Evolutionary conservation across 208 protist genomes (phyloP).

Genomic region (Leishmania martiniquensis): DNA sequence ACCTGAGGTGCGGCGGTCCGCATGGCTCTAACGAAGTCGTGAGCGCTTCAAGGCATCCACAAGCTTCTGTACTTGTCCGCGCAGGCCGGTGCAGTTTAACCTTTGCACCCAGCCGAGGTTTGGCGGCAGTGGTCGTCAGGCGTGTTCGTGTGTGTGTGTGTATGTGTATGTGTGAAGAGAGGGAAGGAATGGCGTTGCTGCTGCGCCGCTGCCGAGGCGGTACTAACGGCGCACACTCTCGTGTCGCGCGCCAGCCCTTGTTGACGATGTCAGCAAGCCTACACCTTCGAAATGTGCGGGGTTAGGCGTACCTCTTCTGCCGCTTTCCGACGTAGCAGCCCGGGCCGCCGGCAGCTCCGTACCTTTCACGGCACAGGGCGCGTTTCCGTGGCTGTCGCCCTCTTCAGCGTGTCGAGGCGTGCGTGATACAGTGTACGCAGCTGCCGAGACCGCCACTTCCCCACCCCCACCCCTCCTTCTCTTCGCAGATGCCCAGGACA

Average conservation of each 20-base stretch:
- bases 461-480: background rate
- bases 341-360: background rate
- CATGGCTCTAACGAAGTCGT: background rate
- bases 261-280: background rate
- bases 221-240: background rate
- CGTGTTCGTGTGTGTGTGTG: too few species aligned
- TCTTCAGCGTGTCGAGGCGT: background rate
- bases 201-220: background rate
- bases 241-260: background rate
- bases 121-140: too few species aligned
- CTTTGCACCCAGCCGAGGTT: too few species aligned
- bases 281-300: too few species aligned
- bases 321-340: too few species aligned
- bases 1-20: background rate
- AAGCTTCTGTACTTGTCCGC: background rate
- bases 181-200: too few species aligned
- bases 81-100: too few species aligned
- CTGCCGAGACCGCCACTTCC: background rate
- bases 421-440: too few species aligned
- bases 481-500: background rate
- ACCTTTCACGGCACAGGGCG: background rate
- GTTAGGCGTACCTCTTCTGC: background rate
- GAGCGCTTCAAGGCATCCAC: background rate
- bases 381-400: background rate
- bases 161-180: too few species aligned